A percentile compares a stretch with the other conserved stretches of the same genome.
Conservation (phyloP, 2,329 filamentous ascomycete species). For the Dactylellina cionopaga region DNA sequence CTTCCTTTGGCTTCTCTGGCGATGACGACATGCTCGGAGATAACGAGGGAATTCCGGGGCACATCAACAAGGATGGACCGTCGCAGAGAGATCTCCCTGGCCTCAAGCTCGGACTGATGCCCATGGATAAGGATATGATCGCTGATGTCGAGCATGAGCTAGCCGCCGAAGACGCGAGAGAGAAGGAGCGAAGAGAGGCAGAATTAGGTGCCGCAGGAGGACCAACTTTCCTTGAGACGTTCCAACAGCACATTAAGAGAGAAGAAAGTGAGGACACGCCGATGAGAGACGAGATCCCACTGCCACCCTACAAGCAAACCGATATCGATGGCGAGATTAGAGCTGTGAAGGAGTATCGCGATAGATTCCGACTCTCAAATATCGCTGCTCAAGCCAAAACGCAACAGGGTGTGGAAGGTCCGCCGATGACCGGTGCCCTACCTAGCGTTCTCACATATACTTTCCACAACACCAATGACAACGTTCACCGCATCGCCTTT, state of each 20-base stretch:
- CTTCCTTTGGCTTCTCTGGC: conserved; percentile 67
- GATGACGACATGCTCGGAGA: conserved; percentile 70
- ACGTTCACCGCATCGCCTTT: conserved; percentile 84
- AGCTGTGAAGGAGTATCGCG: conserved; percentile 89
- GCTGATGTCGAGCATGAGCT: conserved; percentile 88
- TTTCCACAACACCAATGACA: conserved; percentile 92
- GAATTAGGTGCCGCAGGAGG: conserved; percentile 65
- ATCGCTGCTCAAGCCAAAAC: conserved; percentile 31
- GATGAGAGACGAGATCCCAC: conserved; percentile 79
- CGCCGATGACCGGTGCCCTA: conserved; percentile 82
- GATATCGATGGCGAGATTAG: conserved; percentile 95
- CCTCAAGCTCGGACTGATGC: conserved; percentile 81
- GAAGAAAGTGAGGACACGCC: conserved; percentile 89
- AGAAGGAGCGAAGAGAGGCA: conserved; percentile 53
- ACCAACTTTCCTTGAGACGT: conserved; percentile 81
- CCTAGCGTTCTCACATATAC: conserved; percentile 96
- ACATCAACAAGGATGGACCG: conserved; percentile 73
- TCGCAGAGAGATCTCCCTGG: conserved; percentile 68
- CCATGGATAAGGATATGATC: conserved; percentile 82
- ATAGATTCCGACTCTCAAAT: conserved; percentile 78
- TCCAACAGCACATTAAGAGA: conserved; percentile 86
- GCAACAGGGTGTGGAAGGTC: conserved; percentile 67
- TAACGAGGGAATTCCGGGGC: conserved; percentile 75
- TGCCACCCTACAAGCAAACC: conserved; percentile 85
- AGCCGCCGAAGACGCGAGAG: conserved; percentile 79